phyloP scores from a whole-genome alignment of 75 land plant species.

The Selaginella tamariscina region DNA sequence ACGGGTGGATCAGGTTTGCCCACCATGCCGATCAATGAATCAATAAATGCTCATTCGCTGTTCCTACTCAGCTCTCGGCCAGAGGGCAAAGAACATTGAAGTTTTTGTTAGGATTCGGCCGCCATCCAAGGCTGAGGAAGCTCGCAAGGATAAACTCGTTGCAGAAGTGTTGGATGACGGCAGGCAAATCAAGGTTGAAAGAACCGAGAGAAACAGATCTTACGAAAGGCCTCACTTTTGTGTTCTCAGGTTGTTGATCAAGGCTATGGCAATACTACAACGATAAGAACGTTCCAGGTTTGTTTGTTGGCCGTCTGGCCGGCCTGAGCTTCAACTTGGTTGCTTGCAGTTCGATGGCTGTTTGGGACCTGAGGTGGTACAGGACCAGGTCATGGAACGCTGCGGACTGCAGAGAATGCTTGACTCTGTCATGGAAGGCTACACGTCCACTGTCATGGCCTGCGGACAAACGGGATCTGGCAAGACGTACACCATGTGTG shows the following conservation, averaged over 20 bases:
- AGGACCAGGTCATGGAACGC: slow-evolving; percentile 24
- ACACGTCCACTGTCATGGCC: slow-evolving; percentile 35
- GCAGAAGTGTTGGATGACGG: background rate
- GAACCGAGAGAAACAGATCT: too few species aligned
- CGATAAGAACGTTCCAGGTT: background rate
- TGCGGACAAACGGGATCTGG: slow-evolving; percentile 39
- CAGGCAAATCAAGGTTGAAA: background rate
- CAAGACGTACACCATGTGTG: slow-evolving; percentile 35
- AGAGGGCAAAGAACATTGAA: background rate
- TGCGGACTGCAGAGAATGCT: slow-evolving; percentile 19
- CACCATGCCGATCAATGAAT: too few species aligned
- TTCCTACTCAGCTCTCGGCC: too few species aligned
- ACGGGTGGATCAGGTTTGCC: background rate
- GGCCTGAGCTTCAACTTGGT: background rate
- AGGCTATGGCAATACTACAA: background rate
- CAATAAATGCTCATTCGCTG: too few species aligned
- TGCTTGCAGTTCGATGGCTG: slow-evolving; percentile 33
- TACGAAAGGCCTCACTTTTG: background rate
- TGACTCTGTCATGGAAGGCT: slow-evolving; percentile 31
- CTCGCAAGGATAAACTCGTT: background rate
- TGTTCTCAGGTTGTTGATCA: background rate
- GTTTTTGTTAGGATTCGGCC: background rate
- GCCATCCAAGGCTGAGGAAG: background rate
- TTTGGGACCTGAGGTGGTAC: slow-evolving; percentile 22
- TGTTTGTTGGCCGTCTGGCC: background rate